Base-by-base conservation (phyloP, 106 monocot genomes). In the Agapanthus africanus region DNA sequence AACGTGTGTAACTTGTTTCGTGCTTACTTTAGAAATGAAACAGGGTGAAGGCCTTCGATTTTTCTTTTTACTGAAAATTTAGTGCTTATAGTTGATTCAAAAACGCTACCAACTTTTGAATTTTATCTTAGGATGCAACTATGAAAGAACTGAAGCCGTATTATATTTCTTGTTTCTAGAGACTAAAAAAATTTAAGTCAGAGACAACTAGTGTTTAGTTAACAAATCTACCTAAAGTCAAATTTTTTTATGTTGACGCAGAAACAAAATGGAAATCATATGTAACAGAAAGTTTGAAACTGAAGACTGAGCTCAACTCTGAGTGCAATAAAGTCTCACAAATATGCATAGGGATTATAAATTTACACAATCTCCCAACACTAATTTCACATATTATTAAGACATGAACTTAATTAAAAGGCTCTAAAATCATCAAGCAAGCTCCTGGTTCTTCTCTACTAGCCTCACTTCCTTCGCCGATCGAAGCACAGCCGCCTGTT, bases 381-480 rank as follows among this genome's bases (percentile, higher is more conserved):
- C 32, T 61, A 61, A n/a, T 26, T n/a, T n/a, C n/a, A n/a, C n/a
- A n/a, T n/a, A 30, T 31, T 57, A 31, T 11, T 15, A 54, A 18
- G 6, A 56, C 31, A 3, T 0, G 8, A 35, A 28, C 4, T 4
- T 4, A 19, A 5, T 9, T 3, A 4, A n/a, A n/a, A n/a, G n/a
- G 33, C 11, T 11, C n/a, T 35, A 35, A 7, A 61, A 35, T 16
- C 16, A 47, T 86, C 70, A 81, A 39, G 54, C 60, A 42, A 89
- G 84, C 79, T 89, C 88, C 50, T 77, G 82, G 54, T 89, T 82
- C 72, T 89, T 89, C 74, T 89, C 88, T 7, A 89, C 88, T 16
- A 89, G 30, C 69, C 84, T 84, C 70, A 89, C 88, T 59, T 85
- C 84, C 74, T 82, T 79, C 26, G 79, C 84, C n/a, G 33, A 34